Evolutionary conservation across 1,284 basidiomycete genomes (phyloP).

Genomic region (Peniophora sp.): DNA sequence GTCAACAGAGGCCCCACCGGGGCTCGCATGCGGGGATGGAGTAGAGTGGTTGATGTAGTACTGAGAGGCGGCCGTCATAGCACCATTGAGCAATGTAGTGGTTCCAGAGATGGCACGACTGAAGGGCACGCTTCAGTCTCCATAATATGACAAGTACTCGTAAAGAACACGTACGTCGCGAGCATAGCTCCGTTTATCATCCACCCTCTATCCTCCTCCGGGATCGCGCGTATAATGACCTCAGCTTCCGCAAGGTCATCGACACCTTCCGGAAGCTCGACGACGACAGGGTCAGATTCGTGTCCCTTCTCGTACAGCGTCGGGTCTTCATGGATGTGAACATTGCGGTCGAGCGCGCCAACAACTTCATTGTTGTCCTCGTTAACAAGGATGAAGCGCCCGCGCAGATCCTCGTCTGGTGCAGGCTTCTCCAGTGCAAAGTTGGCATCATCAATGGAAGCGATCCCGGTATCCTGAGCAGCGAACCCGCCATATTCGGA

Average conservation of each 20-base stretch:
- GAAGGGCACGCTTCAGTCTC: constrained; percentile 3
- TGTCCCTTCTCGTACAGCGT: constrained; percentile 36
- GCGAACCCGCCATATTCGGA: constrained; percentile 55
- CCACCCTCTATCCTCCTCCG: constrained; percentile 67
- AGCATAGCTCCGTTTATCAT: constrained; percentile 62
- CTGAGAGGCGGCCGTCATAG: constrained; percentile 55
- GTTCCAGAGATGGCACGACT: constrained; percentile 66
- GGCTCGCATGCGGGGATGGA: constrained; percentile 29
- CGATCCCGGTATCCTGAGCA: constrained; percentile 2
- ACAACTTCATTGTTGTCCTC: constrained; percentile 69
- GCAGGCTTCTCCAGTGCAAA: constrained; percentile 3
- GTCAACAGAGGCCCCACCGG: constrained; percentile 8
- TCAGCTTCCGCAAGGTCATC: constrained; percentile 38
- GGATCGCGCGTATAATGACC: constrained; percentile 49
- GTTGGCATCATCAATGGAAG: constrained; percentile 9
- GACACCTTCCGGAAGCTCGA: constrained; percentile 51
- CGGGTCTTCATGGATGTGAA: constrained; percentile 55
- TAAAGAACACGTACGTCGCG: constrained; percentile 43
- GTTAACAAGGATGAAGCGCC: constrained; percentile 68
- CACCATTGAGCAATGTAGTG: constrained; percentile 55
- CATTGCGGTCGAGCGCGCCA: constrained; percentile 57
- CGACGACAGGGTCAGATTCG: constrained; percentile 60
- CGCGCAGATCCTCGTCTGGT: constrained; percentile 43
- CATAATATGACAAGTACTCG: neutral
- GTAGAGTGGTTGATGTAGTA: constrained; percentile 55